These are phyloP conservation scores for Senna tora DNA, from an alignment of 306 rosid genomes.

Conservation along the genomic window DNA sequence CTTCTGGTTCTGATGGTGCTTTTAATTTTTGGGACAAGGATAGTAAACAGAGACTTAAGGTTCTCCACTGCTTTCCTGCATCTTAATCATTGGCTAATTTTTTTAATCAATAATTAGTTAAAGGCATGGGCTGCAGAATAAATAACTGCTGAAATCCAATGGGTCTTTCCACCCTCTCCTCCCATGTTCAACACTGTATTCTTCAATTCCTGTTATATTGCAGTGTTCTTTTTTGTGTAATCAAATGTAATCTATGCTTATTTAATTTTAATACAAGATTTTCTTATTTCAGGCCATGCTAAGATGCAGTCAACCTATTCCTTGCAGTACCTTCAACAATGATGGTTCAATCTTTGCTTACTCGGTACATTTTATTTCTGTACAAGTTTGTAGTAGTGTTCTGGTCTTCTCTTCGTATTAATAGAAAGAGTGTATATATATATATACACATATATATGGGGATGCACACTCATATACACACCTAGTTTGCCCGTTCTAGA, in stretches of 20 bases:
- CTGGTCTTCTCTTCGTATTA: background rate
- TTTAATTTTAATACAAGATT: background rate
- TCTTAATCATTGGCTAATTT: background rate
- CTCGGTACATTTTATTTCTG: conserved; percentile 14
- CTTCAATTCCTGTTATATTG: background rate
- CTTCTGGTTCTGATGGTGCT: conserved; percentile 97
- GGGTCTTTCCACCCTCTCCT: background rate
- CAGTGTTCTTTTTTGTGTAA: background rate
- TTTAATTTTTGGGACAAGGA: conserved; percentile 98
- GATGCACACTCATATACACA: background rate
- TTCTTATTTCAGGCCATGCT: conserved; percentile 68
- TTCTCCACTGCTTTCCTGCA: conserved; percentile 17
- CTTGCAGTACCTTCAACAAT: conserved; percentile 80
- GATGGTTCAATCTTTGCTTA: conserved; percentile 66
- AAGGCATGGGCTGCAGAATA: background rate
- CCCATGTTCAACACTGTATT: background rate
- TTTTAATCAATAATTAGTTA: background rate
- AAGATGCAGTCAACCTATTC: conserved; percentile 91
- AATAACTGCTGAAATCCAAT: too few species aligned
- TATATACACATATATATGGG: background rate
- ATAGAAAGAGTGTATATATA: background rate
- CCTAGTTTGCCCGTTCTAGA: background rate
- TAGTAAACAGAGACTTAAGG: conserved; percentile 98
- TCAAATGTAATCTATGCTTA: background rate
- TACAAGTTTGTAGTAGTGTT: background rate